A percentile compares a stretch with the other conserved stretches of the same genome.
These are phyloP conservation scores for Persicaria maculosa DNA, from an alignment of 148 eudicot species.

Conservation along the genomic window DNA sequence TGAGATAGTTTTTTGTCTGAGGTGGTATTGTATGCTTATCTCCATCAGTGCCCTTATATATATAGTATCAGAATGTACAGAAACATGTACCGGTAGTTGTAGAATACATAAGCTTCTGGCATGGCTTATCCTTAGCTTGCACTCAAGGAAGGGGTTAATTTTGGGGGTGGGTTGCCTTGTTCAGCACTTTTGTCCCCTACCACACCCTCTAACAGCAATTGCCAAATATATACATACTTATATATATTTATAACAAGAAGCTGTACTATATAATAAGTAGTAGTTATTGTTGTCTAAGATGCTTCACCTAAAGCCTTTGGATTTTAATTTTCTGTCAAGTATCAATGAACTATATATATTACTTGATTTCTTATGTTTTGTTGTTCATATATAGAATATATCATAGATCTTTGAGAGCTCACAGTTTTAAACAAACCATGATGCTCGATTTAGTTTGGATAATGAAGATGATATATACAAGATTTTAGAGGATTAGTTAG, in stretches of 20 bases:
- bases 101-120: not conserved
- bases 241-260: not conserved
- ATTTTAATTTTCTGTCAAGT: not conserved
- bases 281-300: no score
- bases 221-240: not conserved
- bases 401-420: no score
- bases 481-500: no score
- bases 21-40: not conserved
- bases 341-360: no score
- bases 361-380: no score
- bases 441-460: no score
- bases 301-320: not conserved
- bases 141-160: not conserved
- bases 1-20: not conserved
- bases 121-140: not conserved
- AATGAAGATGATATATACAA: no score
- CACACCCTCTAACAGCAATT: not conserved
- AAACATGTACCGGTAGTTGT: not conserved
- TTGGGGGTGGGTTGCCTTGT: not conserved
- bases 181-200: constrained; percentile 7
- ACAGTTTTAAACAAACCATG: no score
- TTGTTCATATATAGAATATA: no score
- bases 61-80: not conserved
- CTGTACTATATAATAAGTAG: not conserved
- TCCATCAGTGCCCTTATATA: not conserved